These are phyloP conservation scores for Hylodesmum podocarpum DNA, from an alignment of 306 rosid genomes.

Conservation along the genomic window DNA sequence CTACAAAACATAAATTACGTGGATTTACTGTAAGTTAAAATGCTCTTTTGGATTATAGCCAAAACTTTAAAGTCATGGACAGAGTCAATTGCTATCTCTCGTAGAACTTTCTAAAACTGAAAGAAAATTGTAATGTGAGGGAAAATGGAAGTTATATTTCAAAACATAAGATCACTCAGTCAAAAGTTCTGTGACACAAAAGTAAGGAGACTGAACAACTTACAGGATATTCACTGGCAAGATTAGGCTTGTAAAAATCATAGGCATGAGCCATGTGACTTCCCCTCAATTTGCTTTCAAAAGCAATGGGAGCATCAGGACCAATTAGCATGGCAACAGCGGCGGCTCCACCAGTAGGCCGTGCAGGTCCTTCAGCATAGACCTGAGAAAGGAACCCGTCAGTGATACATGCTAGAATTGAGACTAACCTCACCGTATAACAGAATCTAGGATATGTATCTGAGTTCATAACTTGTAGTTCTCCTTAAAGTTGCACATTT, in stretches of 20 bases:
- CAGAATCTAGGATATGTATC: conserved; percentile 13
- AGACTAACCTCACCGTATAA: background rate
- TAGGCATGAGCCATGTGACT: conserved; percentile 85
- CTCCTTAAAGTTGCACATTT: background rate
- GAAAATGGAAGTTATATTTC: conserved; percentile 2
- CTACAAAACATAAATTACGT: conserved; percentile 39
- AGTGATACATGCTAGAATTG: background rate
- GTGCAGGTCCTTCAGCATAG: conserved; percentile 89
- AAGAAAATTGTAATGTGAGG: conserved; percentile 10
- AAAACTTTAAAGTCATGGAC: background rate
- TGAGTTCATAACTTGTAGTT: background rate
- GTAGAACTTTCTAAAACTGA: background rate
- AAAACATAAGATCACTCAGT: background rate
- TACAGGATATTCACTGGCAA: conserved; percentile 98
- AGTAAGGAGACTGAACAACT: conserved; percentile 2
- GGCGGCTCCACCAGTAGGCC: conserved; percentile 95
- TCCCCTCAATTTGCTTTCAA: conserved; percentile 87
- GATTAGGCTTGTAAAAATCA: conserved; percentile 93
- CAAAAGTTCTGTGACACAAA: background rate
- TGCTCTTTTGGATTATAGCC: background rate
- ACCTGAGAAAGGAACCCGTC: conserved; percentile 50
- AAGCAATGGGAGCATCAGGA: conserved; percentile 80
- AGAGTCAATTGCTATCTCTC: background rate
- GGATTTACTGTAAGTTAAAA: conserved; percentile 23
- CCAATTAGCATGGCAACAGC: conserved; percentile 82